Evolutionary conservation across 176 grass and related monocot genomes (phyloP).

Genomic region (Cymbopogon citratus): DNA sequence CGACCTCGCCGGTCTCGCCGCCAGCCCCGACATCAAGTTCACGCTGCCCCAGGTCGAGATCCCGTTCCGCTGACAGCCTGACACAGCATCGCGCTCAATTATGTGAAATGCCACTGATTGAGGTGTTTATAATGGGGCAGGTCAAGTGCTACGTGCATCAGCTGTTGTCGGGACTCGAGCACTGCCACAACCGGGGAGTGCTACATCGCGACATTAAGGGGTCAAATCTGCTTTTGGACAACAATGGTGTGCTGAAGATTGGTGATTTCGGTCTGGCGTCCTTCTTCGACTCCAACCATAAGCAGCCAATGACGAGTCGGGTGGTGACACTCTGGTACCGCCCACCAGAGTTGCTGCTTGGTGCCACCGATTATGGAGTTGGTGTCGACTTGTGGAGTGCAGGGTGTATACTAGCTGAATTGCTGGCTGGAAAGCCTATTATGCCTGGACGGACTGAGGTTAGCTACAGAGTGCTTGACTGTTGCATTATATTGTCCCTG

Average conservation of each 20-base stretch:
- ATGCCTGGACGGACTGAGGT: slow-evolving; percentile 90
- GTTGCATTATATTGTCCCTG: background rate
- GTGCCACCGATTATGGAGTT: slow-evolving; percentile 71
- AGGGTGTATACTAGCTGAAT: slow-evolving; percentile 73
- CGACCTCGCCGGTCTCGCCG: slow-evolving; percentile 71
- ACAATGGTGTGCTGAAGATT: slow-evolving; percentile 63
- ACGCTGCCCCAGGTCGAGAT: slow-evolving; percentile 72
- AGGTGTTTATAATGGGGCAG: slow-evolving; percentile 35
- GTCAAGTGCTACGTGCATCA: slow-evolving; percentile 92
- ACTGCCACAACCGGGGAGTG: slow-evolving; percentile 67
- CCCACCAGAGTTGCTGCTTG: slow-evolving; percentile 68
- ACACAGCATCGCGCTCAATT: background rate
- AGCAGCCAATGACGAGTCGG: slow-evolving; percentile 74
- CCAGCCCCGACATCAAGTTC: slow-evolving; percentile 88
- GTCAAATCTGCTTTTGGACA: slow-evolving; percentile 67
- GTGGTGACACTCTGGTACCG: slow-evolving; percentile 84
- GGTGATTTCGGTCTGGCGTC: slow-evolving; percentile 72
- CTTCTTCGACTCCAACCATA: slow-evolving; percentile 69
- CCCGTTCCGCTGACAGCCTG: background rate
- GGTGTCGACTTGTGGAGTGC: slow-evolving; percentile 78
- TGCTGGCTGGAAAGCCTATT: slow-evolving; percentile 80
- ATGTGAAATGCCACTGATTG: slow-evolving; percentile 16
- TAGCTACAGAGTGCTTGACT: slow-evolving; percentile 14
- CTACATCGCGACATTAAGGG: slow-evolving; percentile 84
- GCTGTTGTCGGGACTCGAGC: slow-evolving; percentile 68